Base-by-base conservation (phyloP, 1,139 yeast genomes). In the Sugiyamaella japonica region DNA sequence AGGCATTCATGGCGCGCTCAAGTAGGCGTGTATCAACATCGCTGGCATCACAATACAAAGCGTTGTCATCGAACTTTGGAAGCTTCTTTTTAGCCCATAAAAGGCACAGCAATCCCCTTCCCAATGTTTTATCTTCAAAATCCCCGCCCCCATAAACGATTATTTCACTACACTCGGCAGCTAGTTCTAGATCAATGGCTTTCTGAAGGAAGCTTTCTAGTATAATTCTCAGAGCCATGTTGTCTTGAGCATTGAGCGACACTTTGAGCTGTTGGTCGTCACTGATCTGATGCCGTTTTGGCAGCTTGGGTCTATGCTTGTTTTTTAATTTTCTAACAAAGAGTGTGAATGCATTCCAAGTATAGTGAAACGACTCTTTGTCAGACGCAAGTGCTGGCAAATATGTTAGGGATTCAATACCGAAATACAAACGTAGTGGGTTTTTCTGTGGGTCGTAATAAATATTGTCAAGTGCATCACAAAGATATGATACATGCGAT, bases 111-210 rank as follows among this genome's bases (percentile, higher is more conserved):
- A 58, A 48, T 2, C 56, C 59, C 5, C 53, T 51, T 4, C 55
- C 42, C 32, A 57, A 41, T 17, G 52, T 25, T 9, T 17, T 8
- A 7, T 55, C 53, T 13, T 46, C 34, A 37, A 54, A 47, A 17
- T 56, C 50, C 16, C 58, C 56, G 12, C 51, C 43, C 8, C 56
- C 54, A 7, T 40, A 41, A 25, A 54, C 57, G 43, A 60, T 52
- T 28, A 60, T 45, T 15, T 53, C 43, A 7, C 58, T 44, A 13
- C 52, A 48, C n/a, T 59, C 56, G 17, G 53, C 28, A 4, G 61
- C 46, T 28, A 56, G 55, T 20, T 56, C 40, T 37, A 54, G 56
- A 20, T 44, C 38, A 16, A 60, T 51, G 5, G 63, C 54, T 37
- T 44, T 52, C 3, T 40, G 32, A 12, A 60, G 56, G 43, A 60